phyloP scores from a whole-genome alignment of 1,139 yeast species.

The Hanseniaspora gamundiae region DNA sequence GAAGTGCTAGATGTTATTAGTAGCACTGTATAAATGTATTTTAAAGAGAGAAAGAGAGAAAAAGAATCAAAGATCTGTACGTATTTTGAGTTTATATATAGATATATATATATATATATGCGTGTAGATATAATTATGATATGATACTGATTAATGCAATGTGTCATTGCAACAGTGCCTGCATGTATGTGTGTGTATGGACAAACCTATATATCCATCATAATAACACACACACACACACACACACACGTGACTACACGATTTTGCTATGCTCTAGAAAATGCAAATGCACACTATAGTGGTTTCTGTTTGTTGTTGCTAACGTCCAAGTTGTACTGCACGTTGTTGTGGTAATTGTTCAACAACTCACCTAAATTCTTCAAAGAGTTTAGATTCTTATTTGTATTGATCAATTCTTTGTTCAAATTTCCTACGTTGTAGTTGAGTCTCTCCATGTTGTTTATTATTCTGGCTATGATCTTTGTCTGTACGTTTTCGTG shows the following conservation, averaged over 20 bases:
- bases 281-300: conserved; percentile 18
- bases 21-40: no score
- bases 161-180: no score
- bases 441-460: conserved; percentile 65
- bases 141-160: no score
- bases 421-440: conserved; percentile 60
- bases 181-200: no score
- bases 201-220: no score
- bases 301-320: conserved; percentile 57
- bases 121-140: no score
- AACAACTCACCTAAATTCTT: conserved; percentile 72
- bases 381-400: conserved; percentile 52
- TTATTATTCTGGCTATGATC: conserved; percentile 60
- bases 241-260: no score
- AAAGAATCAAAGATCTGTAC: background rate
- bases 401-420: conserved; percentile 29
- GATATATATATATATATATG: conserved; percentile 2
- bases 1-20: no score
- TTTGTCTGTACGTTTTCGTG: conserved; percentile 81
- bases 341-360: conserved; percentile 64
- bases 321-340: conserved; percentile 59
- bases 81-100: conserved; percentile 3
- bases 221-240: no score
- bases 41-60: background rate
- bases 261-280: no score